Evolutionary conservation across 139 green algal genomes (phyloP), one percentile per base, ranked within the genome.

Genomic region (Raphidocelis subcapitata): DNA sequence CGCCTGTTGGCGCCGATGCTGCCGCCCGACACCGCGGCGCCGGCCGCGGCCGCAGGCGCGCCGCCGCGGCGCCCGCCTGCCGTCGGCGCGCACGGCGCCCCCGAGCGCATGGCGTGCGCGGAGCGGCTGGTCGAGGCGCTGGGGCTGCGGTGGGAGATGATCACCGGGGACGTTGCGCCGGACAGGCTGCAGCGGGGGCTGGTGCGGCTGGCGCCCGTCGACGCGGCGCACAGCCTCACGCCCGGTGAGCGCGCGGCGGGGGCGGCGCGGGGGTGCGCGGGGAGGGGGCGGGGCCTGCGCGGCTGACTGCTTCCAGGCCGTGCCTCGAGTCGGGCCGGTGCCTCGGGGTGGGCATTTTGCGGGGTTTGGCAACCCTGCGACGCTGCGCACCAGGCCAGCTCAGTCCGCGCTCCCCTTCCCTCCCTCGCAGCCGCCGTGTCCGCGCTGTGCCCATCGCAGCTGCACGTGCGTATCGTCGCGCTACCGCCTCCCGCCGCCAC

Each of bases 101-200:
- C 70, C 15, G 51, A 44, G 20, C 33, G 62, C 32, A 33, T 77
- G 21, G 31, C 35, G 15, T 41, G 21, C 56, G 60, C 61, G 37
- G 70, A 77, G 61, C 28, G n/a, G 41, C 32, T 77, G n/a, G 70
- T 70, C 21, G 12, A 64, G 47, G 29, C n/a, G 32, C 24, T 77
- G 46, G 60, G 61, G 18, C 31, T 77, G 26, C 55, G 61, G 18
- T 77, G 70, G 70, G 70, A 77, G 70, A 77, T 77, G 70, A 77
- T 77, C 32, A 77, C 70, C 16, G 70, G 70, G 31, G 70, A 35
- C 35, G 70, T 36, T 15, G 59, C 61, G 32, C 41, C 62, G 23
- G 70, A 52, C 2, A 35, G 64, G 32, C 61, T 77, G 32, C 70
- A 60, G 1, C 31, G 49, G 5, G 70, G 70, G 32, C 31, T 41